phyloP scores from a whole-genome alignment of 129 eudicot genomes.

The Flaveria ramosissima region DNA sequence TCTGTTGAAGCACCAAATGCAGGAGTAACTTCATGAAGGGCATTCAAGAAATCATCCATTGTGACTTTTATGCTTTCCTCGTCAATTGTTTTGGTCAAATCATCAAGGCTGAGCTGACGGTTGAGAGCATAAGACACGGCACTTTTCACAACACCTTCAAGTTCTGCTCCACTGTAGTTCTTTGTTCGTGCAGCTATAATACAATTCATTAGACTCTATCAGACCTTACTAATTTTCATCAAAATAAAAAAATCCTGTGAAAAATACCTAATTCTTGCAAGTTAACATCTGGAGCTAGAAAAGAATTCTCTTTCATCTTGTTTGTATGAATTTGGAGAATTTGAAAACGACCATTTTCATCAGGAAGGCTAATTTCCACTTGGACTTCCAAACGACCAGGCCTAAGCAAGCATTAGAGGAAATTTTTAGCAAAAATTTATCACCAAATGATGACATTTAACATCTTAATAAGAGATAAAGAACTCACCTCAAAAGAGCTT shows the following conservation, averaged over 20 bases:
- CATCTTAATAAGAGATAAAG: slow-evolving; percentile 10
- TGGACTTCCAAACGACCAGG: slow-evolving; percentile 99
- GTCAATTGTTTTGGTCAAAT: slow-evolving; percentile 83
- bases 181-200: slow-evolving; percentile 89
- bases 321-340: slow-evolving; percentile 95
- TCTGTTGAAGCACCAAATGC: slow-evolving; percentile 96
- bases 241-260: neutral
- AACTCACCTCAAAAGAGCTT: slow-evolving; percentile 91
- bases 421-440: slow-evolving; percentile 15
- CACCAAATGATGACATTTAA: slow-evolving; percentile 4
- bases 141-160: slow-evolving; percentile 99
- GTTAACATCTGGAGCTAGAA: slow-evolving; percentile 90
- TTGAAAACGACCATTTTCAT: slow-evolving; percentile 93
- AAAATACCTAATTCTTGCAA: slow-evolving; percentile 84
- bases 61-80: slow-evolving; percentile 92
- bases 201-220: slow-evolving; percentile 14
- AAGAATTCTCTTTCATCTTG: slow-evolving; percentile 97
- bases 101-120: slow-evolving; percentile 84
- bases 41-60: slow-evolving; percentile 94
- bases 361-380: slow-evolving; percentile 98
- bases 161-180: slow-evolving; percentile 98
- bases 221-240: neutral
- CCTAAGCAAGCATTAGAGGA: slow-evolving; percentile 43
- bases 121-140: slow-evolving; percentile 95
- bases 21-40: slow-evolving; percentile 82